These are phyloP conservation scores for Pilasporangium apinafurcum DNA, from an alignment of 352 stramenopile genomes.

Conservation along the genomic window DNA sequence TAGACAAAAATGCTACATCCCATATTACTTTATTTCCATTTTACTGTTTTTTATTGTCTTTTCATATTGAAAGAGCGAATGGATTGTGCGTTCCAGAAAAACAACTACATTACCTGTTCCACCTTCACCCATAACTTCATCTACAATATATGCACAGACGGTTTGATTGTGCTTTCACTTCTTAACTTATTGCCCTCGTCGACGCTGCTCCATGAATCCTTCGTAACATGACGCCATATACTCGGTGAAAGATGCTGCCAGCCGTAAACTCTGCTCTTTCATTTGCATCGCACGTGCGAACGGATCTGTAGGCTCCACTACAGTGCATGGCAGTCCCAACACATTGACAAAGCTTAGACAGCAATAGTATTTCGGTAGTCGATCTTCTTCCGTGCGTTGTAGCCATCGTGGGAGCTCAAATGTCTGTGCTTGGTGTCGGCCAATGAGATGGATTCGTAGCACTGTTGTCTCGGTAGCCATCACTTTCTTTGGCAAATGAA, in stretches of 20 bases:
- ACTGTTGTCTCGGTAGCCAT: slow-evolving; percentile 28
- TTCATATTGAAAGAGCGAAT: no score
- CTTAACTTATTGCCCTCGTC: slow-evolving; percentile 25
- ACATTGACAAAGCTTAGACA: slow-evolving; percentile 77
- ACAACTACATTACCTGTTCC: no score
- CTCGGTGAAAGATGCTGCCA: slow-evolving; percentile 39
- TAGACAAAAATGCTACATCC: not conserved
- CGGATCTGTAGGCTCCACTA: slow-evolving; percentile 4
- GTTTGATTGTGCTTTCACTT: not conserved
- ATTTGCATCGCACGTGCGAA: slow-evolving; percentile 9
- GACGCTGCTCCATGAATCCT: slow-evolving; percentile 38
- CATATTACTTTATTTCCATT: not conserved
- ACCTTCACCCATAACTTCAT: no score
- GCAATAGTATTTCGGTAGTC: slow-evolving; percentile 68
- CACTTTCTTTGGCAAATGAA: slow-evolving; percentile 43
- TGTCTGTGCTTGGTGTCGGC: slow-evolving; percentile 65
- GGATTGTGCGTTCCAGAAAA: no score
- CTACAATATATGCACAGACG: no score
- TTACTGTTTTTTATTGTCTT: no score
- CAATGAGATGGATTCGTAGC: slow-evolving; percentile 54
- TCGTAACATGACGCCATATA: slow-evolving; percentile 63
- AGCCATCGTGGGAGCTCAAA: slow-evolving; percentile 56
- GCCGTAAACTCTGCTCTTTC: slow-evolving; percentile 24
- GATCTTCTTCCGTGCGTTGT: slow-evolving; percentile 29
- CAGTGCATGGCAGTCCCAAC: slow-evolving; percentile 31